These are phyloP conservation scores for Fusarium sp. DNA, from an alignment of 2,329 filamentous ascomycete species.

Conservation along the genomic window DNA sequence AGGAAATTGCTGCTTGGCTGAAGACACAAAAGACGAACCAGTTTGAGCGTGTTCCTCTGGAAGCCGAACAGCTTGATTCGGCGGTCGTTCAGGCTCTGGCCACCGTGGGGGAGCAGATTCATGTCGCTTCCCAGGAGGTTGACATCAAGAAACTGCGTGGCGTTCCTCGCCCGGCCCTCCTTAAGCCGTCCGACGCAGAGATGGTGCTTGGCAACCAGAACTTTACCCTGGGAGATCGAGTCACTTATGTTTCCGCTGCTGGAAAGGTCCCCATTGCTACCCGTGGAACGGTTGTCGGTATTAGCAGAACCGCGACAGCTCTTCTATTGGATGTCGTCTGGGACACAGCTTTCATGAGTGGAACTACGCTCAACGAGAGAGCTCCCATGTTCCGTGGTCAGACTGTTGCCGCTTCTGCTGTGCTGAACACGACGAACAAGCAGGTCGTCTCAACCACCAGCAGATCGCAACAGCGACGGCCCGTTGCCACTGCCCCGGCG, in stretches of 20 bases:
- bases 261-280: constrained; percentile 95
- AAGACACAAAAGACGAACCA: constrained; percentile 91
- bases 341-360: constrained; percentile 96
- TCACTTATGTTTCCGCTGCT: constrained; percentile 92
- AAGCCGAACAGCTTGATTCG: constrained; percentile 95
- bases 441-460: constrained; percentile 80
- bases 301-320: constrained; percentile 86
- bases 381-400: constrained; percentile 95
- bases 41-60: constrained; percentile 94
- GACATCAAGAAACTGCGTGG: constrained; percentile 78
- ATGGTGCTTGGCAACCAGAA: constrained; percentile 87
- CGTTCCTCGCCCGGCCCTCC: constrained; percentile 85
- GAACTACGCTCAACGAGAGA: constrained; percentile 88
- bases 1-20: constrained; percentile 93
- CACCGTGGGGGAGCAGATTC: constrained; percentile 73
- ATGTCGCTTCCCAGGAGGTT: constrained; percentile 61
- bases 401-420: constrained; percentile 87
- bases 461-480: constrained; percentile 61
- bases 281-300: constrained; percentile 92
- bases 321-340: constrained; percentile 92
- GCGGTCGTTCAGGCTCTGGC: constrained; percentile 87
- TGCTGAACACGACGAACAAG: constrained; percentile 85
- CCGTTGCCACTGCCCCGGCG: constrained; percentile 58
- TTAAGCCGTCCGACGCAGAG: constrained; percentile 97
- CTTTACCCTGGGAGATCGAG: constrained; percentile 87